These are phyloP conservation scores for Solanum rostratum DNA, from an alignment of 257 asterid genomes.

Conservation along the genomic window DNA sequence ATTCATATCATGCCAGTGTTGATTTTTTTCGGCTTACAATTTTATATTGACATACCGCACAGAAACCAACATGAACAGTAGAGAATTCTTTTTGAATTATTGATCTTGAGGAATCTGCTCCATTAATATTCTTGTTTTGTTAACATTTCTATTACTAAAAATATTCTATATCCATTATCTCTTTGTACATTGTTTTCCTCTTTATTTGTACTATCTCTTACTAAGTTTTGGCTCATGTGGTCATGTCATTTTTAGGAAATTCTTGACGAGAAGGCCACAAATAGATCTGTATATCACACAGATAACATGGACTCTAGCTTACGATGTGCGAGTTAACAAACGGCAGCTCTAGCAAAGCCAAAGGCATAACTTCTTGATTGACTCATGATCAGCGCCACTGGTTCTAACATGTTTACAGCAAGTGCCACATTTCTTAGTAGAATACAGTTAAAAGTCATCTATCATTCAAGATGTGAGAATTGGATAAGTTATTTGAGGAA, in stretches of 20 bases:
- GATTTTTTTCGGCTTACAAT: not conserved
- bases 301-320: not conserved
- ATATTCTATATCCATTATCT: not conserved
- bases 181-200: not conserved
- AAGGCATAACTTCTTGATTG: not conserved
- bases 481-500: constrained; percentile 11
- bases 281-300: not conserved
- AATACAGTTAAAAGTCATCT: not conserved
- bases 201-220: not conserved
- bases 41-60: not conserved
- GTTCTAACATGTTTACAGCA: not conserved
- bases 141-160: not conserved
- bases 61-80: not conserved
- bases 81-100: not conserved
- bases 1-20: not conserved
- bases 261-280: not conserved
- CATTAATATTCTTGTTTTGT: not conserved
- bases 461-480: not conserved
- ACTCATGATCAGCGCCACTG: not conserved
- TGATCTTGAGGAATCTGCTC: not conserved
- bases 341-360: not conserved
- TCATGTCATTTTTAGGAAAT: not conserved
- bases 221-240: not conserved
- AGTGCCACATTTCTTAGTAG: not conserved
- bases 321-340: not conserved